Conservation (phyloP, 208 protist species). For the Zelonia costaricensis region DNA sequence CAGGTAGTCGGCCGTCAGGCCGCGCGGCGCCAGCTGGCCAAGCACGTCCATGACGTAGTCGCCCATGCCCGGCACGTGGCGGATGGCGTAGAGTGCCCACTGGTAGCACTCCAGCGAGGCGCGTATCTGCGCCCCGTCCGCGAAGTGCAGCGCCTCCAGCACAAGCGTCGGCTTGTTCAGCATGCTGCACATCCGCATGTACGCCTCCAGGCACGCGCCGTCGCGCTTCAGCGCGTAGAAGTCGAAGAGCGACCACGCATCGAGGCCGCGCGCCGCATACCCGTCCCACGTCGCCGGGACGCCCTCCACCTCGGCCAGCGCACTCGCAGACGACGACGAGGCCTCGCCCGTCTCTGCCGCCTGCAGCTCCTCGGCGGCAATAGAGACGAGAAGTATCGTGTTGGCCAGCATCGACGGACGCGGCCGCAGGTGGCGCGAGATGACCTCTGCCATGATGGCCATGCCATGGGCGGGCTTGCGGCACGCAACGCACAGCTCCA, state of each 20-base stretch:
- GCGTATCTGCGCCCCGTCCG: constrained; percentile 53
- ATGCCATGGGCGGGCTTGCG: constrained; percentile 58
- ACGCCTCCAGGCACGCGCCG: constrained; percentile 58
- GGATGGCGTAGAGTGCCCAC: constrained; percentile 82
- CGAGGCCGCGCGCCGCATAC: constrained; percentile 54
- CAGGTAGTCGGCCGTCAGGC: constrained; percentile 78
- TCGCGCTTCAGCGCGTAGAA: constrained; percentile 78
- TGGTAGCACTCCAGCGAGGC: constrained; percentile 73
- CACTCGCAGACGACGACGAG: neutral
- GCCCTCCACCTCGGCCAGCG: neutral
- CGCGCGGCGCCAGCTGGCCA: constrained; percentile 64
- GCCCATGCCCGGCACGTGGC: constrained; percentile 59
- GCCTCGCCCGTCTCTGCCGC: neutral
- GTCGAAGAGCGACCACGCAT: constrained; percentile 88
- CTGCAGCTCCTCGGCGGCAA: constrained; percentile 52
- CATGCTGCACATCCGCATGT: constrained; percentile 74
- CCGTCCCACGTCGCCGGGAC: neutral
- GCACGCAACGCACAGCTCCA: constrained; percentile 77
- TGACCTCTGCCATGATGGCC: constrained; percentile 66
- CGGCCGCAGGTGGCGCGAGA: constrained; percentile 67
- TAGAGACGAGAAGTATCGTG: constrained; percentile 62
- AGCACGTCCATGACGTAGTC: constrained; percentile 82
- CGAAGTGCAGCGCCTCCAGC: constrained; percentile 70
- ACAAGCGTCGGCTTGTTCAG: constrained; percentile 53
- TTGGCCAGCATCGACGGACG: constrained; percentile 73